These are phyloP conservation scores for Eimeria tenella DNA, from an alignment of 169 alveolate genomes.

Conservation along the genomic window DNA sequence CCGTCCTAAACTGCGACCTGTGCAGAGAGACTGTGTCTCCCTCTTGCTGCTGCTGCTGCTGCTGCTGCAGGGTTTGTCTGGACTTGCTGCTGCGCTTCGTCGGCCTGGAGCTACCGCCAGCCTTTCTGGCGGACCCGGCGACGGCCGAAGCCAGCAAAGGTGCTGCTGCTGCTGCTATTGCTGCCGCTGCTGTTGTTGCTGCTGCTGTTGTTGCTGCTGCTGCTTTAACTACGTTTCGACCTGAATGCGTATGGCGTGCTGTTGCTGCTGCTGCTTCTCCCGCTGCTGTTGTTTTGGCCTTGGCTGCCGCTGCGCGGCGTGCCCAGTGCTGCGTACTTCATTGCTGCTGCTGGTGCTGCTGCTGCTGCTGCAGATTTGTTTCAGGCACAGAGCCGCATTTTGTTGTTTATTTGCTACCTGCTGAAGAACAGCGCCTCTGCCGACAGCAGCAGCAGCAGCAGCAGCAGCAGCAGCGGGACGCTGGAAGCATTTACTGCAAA, in stretches of 20 bases:
- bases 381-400: constrained; percentile 75
- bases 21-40: too few species aligned
- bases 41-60: constrained; percentile 29
- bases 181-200: constrained; percentile 15
- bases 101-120: constrained; percentile 44
- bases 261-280: constrained; percentile 22
- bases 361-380: constrained; percentile 32
- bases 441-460: constrained; percentile 42
- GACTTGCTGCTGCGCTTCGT: constrained; percentile 57
- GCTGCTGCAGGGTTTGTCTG: constrained; percentile 59
- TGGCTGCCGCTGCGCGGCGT: background rate
- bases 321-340: background rate
- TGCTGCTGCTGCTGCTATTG: constrained; percentile 25
- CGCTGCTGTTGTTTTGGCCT: background rate
- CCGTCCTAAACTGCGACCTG: background rate
- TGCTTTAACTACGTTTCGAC: background rate
- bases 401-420: constrained; percentile 73
- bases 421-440: constrained; percentile 60
- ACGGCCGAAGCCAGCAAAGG: constrained; percentile 65
- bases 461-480: constrained; percentile 63
- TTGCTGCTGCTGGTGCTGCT: background rate
- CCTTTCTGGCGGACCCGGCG: constrained; percentile 29
- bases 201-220: constrained; percentile 51
- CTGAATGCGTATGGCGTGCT: background rate
- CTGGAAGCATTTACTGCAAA: constrained; percentile 19